Base-by-base conservation (phyloP, 305 asterid species). In the Fraxinus angustifolia region DNA sequence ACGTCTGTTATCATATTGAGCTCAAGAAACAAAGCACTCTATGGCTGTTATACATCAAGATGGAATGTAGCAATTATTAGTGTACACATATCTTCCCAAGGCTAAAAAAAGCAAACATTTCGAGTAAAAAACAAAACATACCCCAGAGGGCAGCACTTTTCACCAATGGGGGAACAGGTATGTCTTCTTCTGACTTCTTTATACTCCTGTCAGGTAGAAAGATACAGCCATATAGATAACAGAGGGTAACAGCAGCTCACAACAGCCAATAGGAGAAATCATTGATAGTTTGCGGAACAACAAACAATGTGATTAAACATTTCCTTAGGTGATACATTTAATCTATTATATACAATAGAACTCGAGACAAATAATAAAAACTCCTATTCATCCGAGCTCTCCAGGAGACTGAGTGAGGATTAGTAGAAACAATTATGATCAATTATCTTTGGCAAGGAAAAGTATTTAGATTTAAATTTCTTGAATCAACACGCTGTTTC, bases 81-180 rank as follows among this genome's bases (percentile, higher is more conserved):
- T 23, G 31, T 28, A 3, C 14, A 23, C 35, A 8, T 65, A 65
- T 26, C 35, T 10, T 65, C 35, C 73, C 75, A 68, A 68, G 23
- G n/a, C n/a, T 3, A 21, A 60, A 21, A 10, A 74, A 48, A 11
- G 12, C 12, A 45, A 48, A 42, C 6, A 14, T 14, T 26, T 21
- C 26, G 50, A 83, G 14, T 42, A 45, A 36, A 75, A 80, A 48
- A 78, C 40, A 53, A 58, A 84, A 85, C 93, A 45, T 88, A 93
- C 98, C 97, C 98, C 96, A 92, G n/a, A 92, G 92, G 30, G 87
- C 96, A 48, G 98, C 98, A 38, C 97, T 93, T 83, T 91, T 88
- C 81, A 93, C 45, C 75, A 94, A 85, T 77, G 97, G 97, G 56
- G 98, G 97, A 78, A 94, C 93, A 65, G 96, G 97, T 86, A 93